Evolutionary conservation across 2,329 filamentous ascomycete species (phyloP).

Genomic region (Parastagonospora avenae): DNA sequence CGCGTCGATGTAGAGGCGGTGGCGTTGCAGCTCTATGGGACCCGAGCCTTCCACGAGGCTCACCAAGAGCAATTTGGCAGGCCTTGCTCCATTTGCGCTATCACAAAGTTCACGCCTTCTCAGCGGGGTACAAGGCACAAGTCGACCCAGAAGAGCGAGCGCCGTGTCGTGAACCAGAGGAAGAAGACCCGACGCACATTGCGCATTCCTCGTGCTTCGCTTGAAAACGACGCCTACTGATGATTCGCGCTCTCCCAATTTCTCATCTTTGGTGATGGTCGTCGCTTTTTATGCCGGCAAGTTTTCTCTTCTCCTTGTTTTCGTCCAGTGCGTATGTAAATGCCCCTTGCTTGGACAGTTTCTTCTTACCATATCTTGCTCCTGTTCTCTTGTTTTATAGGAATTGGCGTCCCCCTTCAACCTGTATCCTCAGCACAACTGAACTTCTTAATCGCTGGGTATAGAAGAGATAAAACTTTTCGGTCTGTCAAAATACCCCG

Average conservation of each 20-base stretch:
- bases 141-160: neutral
- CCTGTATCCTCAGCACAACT: neutral
- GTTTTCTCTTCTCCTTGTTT: no score
- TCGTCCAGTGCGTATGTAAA: no score
- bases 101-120: slow-evolving; percentile 14
- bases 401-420: neutral
- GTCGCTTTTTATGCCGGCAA: neutral
- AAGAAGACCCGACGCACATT: slow-evolving; percentile 1
- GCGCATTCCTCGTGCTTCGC: neutral
- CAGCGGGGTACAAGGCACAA: slow-evolving; percentile 1
- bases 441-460: neutral
- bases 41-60: slow-evolving; percentile 33
- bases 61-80: slow-evolving; percentile 26
- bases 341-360: no score
- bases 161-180: neutral
- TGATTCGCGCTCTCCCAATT: no score
- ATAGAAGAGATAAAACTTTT: neutral
- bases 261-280: neutral
- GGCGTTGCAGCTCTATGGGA: slow-evolving; percentile 35
- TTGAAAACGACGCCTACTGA: neutral
- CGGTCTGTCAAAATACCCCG: slow-evolving; percentile 3
- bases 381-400: no score
- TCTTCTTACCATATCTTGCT: no score
- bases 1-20: slow-evolving; percentile 38
- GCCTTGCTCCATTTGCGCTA: slow-evolving; percentile 30